Conservation (phyloP, 805 yeast genomes). For the Saccharomycopsis selenospora region DNA sequence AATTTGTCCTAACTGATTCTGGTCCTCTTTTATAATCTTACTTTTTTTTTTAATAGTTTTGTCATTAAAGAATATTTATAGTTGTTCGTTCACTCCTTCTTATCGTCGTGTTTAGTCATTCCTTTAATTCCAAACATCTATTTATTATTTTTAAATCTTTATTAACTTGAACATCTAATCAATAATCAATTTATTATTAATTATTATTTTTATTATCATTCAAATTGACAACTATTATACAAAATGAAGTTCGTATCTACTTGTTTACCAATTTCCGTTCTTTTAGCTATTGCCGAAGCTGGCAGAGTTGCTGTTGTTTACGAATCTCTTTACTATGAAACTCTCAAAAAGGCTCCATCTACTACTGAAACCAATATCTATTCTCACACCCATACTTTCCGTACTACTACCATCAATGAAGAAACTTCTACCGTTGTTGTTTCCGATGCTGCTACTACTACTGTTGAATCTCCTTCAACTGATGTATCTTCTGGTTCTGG, state of each 20-base stretch:
- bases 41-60: no score
- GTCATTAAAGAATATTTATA: no score
- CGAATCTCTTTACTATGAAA: not conserved
- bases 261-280: not conserved
- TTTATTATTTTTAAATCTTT: no score
- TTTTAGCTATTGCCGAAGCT: not conserved
- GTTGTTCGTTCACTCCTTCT: no score
- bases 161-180: no score
- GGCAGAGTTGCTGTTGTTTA: not conserved
- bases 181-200: no score
- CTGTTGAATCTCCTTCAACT: conserved; percentile 19
- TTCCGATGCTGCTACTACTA: not conserved
- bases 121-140: no score
- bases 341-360: not conserved
- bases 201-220: no score
- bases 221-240: no score
- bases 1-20: no score
- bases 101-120: no score
- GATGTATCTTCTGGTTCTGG: not conserved
- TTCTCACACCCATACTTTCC: not conserved
- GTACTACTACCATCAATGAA: not conserved
- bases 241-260: not conserved
- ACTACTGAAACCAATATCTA: not conserved
- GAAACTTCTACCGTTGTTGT: not conserved
- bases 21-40: no score